phyloP scores from a whole-genome alignment of 441 rosid genomes.

The Capsella rubella region DNA sequence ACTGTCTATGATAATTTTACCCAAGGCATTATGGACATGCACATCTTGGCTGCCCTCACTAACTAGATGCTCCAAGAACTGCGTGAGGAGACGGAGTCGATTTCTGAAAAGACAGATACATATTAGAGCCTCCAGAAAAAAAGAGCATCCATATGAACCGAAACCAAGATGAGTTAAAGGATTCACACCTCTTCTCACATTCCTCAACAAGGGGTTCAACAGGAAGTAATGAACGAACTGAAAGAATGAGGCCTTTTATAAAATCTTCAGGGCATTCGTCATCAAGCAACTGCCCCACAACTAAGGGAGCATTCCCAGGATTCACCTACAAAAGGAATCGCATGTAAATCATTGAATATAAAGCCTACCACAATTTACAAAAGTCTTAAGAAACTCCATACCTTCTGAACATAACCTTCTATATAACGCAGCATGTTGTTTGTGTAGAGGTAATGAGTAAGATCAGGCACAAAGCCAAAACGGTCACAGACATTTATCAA shows the following conservation, averaged over 20 bases:
- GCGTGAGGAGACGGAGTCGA: slow-evolving; percentile 98
- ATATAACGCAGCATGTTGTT: slow-evolving; percentile 99
- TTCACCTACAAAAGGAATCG: slow-evolving; percentile 70
- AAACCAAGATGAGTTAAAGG: slow-evolving; percentile 17
- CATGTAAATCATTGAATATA: slow-evolving; percentile 24
- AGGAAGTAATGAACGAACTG: slow-evolving; percentile 98
- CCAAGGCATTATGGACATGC: slow-evolving; percentile 98
- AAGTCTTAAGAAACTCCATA: slow-evolving; percentile 39
- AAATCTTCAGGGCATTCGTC: slow-evolving; percentile 97
- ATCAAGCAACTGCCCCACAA: slow-evolving; percentile 94
- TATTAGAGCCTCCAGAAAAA: slow-evolving; percentile 30
- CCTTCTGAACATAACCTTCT: slow-evolving; percentile 99
- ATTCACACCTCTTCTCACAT: slow-evolving; percentile 91
- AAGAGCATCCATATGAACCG: slow-evolving; percentile 14
- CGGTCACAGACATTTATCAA: slow-evolving; percentile 99
- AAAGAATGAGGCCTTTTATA: slow-evolving; percentile 92
- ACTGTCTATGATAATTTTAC: slow-evolving; percentile 99
- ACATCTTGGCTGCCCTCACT: slow-evolving; percentile 99
- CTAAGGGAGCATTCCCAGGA: slow-evolving; percentile 93
- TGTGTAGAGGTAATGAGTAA: slow-evolving; percentile 95
- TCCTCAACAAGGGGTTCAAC: slow-evolving; percentile 98
- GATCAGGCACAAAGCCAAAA: slow-evolving; percentile 97
- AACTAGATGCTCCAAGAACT: slow-evolving; percentile 99
- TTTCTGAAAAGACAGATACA: slow-evolving; percentile 63
- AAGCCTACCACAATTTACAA: slow-evolving; percentile 2